Conservation (phyloP, 208 protist species). For the Lotmaria passim region DNA sequence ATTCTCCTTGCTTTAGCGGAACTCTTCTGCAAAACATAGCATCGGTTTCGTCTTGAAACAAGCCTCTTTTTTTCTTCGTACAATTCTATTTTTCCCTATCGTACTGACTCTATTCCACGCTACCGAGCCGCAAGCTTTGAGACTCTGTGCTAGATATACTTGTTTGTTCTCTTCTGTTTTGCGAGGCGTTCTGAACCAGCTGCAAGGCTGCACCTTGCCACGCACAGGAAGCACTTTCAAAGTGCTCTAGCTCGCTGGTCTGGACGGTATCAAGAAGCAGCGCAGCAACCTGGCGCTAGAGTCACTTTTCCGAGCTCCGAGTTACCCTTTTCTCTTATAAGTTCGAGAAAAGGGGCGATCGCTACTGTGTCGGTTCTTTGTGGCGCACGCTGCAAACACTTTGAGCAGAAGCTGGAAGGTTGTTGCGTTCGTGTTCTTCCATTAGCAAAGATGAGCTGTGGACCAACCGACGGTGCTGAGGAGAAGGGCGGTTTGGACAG, state of each 20-base stretch:
- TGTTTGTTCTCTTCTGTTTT: not conserved
- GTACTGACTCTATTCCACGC: too few relatives aligned
- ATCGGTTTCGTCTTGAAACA: too few relatives aligned
- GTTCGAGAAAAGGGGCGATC: not conserved
- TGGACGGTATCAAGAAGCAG: not conserved
- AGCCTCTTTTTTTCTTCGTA: too few relatives aligned
- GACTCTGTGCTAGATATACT: too few relatives aligned
- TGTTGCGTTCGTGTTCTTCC: not conserved
- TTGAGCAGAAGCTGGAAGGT: not conserved
- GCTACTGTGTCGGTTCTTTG: not conserved
- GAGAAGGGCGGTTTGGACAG: constrained; percentile 17
- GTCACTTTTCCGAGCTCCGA: not conserved
- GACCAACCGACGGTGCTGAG: not conserved
- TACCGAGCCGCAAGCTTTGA: too few relatives aligned
- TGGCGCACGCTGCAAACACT: not conserved
- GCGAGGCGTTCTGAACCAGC: too few relatives aligned
- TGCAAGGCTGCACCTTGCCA: not conserved
- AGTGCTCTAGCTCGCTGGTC: not conserved
- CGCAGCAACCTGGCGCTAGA: not conserved
- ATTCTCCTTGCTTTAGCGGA: too few relatives aligned
- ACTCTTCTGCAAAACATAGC: too few relatives aligned
- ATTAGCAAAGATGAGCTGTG: constrained; percentile 5
- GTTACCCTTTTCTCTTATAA: constrained; percentile 11
- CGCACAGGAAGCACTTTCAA: not conserved
- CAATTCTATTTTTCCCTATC: too few relatives aligned